Evolutionary conservation across 495 filamentous ascomycete genomes (phyloP), one percentile per base, ranked within the genome.

Genomic region (Hypoxylon crocopeplum): DNA sequence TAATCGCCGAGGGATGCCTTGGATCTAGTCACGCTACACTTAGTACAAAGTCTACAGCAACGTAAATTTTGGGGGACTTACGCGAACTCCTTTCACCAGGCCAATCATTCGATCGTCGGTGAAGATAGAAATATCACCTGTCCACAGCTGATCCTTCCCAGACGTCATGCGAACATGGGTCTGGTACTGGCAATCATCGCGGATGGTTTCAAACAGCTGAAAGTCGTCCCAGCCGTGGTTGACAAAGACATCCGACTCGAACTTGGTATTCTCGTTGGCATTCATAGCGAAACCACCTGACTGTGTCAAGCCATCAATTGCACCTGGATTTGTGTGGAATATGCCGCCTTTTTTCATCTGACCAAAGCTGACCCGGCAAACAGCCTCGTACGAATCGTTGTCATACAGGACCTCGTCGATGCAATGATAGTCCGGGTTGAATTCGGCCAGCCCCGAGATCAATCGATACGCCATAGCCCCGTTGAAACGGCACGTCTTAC

Each of bases 191-290:
- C 80, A 78, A 17, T 75, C 73, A 2, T 76, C 72, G n/a, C 75
- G 69, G 21, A 88, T 73, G 34, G 77, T 72, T 38, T 79, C 79
- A 54, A 80, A 74, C 17, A 86, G 76, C 7, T 79, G 78, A 73
- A 88, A 77, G 0, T 75, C 80, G 46, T 81, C 77, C 81, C 86
- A 83, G 7, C 85, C 83, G 48, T 88, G 86, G 54, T 83, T 86
- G 20, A 88, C 76, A 56, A 81, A 88, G 2, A 86, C 81, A 17
- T 83, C 72, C 11, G 79, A 77, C 40, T 82, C 78, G 0, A 78
- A 77, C 39, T 87, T 81, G 5, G 76, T 75, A 16, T 71, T 70
- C 58, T 85, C 84, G 47, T 81, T 87, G 22, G 79, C 82, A 56
- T 88, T 87, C 78, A 87, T 84, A 24, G 77, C 74, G 65, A 88